Base-by-base conservation (phyloP, 169 alveolate genomes). In the Eimeria sp. region DNA sequence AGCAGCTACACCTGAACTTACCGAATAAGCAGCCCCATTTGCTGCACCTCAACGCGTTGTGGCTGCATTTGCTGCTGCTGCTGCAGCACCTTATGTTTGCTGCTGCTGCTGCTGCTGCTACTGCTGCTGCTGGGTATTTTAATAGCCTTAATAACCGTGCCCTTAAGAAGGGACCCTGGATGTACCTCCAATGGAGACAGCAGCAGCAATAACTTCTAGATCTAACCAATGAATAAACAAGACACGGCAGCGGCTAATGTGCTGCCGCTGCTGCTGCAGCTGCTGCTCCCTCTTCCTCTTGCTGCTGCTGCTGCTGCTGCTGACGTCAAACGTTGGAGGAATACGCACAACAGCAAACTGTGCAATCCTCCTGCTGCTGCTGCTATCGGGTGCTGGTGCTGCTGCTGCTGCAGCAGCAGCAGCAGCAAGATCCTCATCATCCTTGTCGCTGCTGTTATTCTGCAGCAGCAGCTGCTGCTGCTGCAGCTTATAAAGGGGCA, bases 181-280 rank as follows among this genome's bases (percentile, higher is more conserved):
- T 1, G 67, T 22, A 65, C 89, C 40, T 78, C 65, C 4, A 78
- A 9, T 0, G 89, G 89, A 18, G 89, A 78, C 34, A 78, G 47
- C 58, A 78, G 89, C 89, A 45, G 89, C 89, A 78, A 78, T 65
- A 54, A 54, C 61, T 14, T 54, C 61, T 11, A 54, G 20, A 54
- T 54, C 61, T 11, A 54, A 54, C 61, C 89, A 78, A 58, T 78
- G 89, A 11, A 78, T 65, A 78, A 45, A 78, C 89, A 78, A 22
- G 10, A 78, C 30, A n/a, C 89, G 58, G 65, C 89, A 78, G 40
- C 89, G 34, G 65, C 89, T 40, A 20, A 78, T 34, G 89, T 45
- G 89, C 89, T 78, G 89, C 89, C 34, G 89, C 89, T 78, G 89
- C 89, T 78, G 89, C 89, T 47, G 67, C 89, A 43, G 45, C 89